Evolutionary conservation across 768 basidiomycete species (phyloP), one percentile per base, ranked within the genome.

Genomic region (Saitozyma podzolica): DNA sequence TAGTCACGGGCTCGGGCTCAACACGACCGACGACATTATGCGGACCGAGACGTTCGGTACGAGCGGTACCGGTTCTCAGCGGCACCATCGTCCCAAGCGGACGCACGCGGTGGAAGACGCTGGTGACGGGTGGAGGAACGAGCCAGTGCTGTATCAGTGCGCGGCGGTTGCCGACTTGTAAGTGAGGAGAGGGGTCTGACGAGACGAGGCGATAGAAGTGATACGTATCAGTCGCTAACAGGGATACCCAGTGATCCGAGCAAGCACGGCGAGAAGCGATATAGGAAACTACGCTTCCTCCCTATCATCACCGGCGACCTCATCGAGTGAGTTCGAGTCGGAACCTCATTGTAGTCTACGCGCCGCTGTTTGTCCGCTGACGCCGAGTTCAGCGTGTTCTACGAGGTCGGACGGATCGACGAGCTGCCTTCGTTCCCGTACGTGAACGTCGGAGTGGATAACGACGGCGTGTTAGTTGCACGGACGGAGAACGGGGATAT

Each of bases 331-430:
- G 76, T 67, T 17, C 42, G 8, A 48, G 29, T 17, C 17, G 19
- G 14, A 47, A 16, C 5, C 49, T 41, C 16, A 9, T 4, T 13
- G 11, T 40, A 39, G 11, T 14, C 19, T 50, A 10, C 45, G 50
- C 17, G 40, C 14, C n/a, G 56, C 17, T 29, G 16, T 14, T 42
- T 40, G 14, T 55, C 48, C 42, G 49, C 13, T 61, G 41, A 42
- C 29, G 5, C 29, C 29, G 29, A 13, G 0, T 37, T 42, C 56
- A 77, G 75, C 59, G 73, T 80, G 17, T 69, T 80, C 56, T 67
- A 76, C 56, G 80, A 80, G 63, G 78, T 80, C 8, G 80, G 80
- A 0, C 62, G 80, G 6, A 76, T 80, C 20, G 78, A 80, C 54
- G 74, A 78, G 49, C 58, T 80, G 2, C 71, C 72, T 11, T 64